Base-by-base conservation (phyloP, 139 green algal species). In the Microglena sp. region DNA sequence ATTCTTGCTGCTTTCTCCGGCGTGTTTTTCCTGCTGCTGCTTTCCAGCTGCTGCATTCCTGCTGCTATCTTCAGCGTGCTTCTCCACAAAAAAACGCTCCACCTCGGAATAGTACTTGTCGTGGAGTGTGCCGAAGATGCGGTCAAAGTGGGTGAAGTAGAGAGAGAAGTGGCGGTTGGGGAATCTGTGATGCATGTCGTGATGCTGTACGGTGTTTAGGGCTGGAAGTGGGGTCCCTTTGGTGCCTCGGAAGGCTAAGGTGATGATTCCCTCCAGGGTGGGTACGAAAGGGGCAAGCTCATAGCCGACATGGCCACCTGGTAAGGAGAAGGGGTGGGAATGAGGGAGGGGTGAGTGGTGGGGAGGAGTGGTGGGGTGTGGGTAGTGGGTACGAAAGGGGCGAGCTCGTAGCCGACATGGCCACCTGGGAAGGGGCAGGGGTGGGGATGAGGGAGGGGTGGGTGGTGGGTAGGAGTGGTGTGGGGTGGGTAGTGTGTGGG, bases 101-200 rank as follows among this genome's bases (percentile, higher is more conserved):
- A 86, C 57, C 15, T 57, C 55, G 5, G 36, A 40, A 8, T 85
- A 60, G 63, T 94, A 94, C 2, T 45, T 44, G 0, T 70, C 69
- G 62, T 94, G 87, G 73, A 93, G 62, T 0, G 88, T 93, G 21
- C 75, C 75, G 55, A 72, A 82, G 69, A 71, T 62, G 2, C 82
- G 66, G 71, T 96, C 89, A 89, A 87, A 96, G 77, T 95, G 87
- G 1, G 89, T 95, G 74, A 95, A 91, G 78, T 96, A 96, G 24
- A 96, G 81, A 1, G 77, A 87, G 74, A 93, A 95, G 77, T 96
- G 87, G 31, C 66, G 68, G 22, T 45, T 82, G 29, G 87, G 86
- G 72, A 69, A 84, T 33, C 67, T 59, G 66, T 96, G 89, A 74
- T 96, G 89, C 88, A 94, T 87, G 80, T 95, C 88, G 70, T 95